A percentile compares a stretch with the other conserved stretches of the same genome.
Evolutionary conservation across 345 rosid species (phyloP).

Genomic region (Syzygium aqueum): DNA sequence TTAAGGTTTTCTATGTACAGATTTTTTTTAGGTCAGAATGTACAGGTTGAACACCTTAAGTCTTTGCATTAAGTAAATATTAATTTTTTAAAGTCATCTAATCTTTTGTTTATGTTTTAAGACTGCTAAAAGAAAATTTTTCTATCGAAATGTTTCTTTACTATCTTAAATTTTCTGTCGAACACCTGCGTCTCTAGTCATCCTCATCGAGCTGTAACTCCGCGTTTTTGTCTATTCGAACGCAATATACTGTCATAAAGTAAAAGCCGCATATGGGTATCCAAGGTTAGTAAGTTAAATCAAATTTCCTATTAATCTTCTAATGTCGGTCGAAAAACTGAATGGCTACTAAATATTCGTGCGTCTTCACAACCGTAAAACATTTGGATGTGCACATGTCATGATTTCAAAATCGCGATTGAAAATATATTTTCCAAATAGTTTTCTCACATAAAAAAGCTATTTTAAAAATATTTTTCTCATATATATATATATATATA

Average conservation of each 20-base stretch:
- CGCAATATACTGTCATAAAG: not conserved
- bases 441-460: not conserved
- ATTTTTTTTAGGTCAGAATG: not conserved
- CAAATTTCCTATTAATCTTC: not conserved
- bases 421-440: not conserved
- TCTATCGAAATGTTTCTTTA: not conserved
- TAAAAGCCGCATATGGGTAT: rapidly evolving
- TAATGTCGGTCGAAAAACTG: rapidly evolving
- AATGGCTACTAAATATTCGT: not conserved
- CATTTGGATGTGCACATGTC: no score
- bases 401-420: not conserved
- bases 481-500: no score
- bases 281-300: not conserved
- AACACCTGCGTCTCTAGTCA: rapidly evolving
- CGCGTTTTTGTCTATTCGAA: rapidly evolving
- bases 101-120: not conserved
- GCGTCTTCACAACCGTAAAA: not conserved
- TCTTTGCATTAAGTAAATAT: not conserved
- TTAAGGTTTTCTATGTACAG: not conserved
- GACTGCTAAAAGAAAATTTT: not conserved
- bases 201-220: rapidly evolving
- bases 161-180: no score
- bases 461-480: no score
- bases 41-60: not conserved
- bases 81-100: not conserved